A percentile compares a stretch with the other conserved stretches of the same genome.
Conservation (phyloP, 495 filamentous ascomycete species). For the Talaromyces trachyspermus region DNA sequence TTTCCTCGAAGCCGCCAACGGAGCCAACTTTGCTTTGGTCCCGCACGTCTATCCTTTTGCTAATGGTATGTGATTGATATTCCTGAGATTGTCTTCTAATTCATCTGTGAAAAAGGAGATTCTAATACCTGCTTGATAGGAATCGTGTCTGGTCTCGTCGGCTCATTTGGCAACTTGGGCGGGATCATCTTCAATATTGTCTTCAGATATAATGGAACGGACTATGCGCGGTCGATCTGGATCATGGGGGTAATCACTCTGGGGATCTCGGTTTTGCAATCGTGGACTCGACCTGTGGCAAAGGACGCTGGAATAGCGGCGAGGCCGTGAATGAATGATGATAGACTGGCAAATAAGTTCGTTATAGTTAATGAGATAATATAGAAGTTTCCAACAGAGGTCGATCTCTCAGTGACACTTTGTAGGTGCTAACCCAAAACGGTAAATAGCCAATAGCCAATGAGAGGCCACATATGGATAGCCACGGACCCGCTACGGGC, state of each 20-base stretch:
- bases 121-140: too few relatives aligned
- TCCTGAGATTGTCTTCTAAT: background rate
- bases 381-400: too few relatives aligned
- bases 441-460: too few relatives aligned
- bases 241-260: constrained; percentile 75
- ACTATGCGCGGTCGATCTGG: constrained; percentile 69
- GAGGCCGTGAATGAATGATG: background rate
- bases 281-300: constrained; percentile 62
- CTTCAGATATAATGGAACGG: constrained; percentile 63
- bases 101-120: too few relatives aligned
- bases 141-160: constrained; percentile 69
- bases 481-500: too few relatives aligned
- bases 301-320: background rate
- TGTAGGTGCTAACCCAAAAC: too few relatives aligned
- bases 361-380: too few relatives aligned
- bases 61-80: constrained; percentile 42
- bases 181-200: constrained; percentile 82
- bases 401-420: too few relatives aligned
- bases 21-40: constrained; percentile 76
- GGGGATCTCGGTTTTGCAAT: constrained; percentile 54
- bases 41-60: constrained; percentile 77
- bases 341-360: too few relatives aligned
- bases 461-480: too few relatives aligned
- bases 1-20: constrained; percentile 80
- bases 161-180: constrained; percentile 75